phyloP scores from a whole-genome alignment of 1,139 yeast species.

The Kluyveromyces sp. region DNA sequence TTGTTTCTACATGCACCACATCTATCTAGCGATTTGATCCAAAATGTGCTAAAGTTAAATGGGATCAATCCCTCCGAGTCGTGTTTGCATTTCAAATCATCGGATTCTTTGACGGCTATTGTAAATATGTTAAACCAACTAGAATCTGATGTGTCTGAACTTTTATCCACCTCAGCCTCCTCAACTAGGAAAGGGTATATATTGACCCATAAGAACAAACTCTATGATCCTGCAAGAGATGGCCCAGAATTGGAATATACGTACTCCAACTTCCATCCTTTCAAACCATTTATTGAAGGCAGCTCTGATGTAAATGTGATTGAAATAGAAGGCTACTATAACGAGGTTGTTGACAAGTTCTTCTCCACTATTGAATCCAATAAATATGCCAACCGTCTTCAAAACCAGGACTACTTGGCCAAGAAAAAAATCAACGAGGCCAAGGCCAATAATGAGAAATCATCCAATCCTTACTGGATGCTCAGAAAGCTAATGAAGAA shows the following conservation, averaged over 20 bases:
- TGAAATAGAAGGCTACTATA: constrained; percentile 50
- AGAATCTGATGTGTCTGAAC: constrained; percentile 32
- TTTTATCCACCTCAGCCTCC: constrained; percentile 22
- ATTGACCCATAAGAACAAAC: constrained; percentile 52
- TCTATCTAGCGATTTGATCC: constrained; percentile 70
- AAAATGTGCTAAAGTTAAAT: constrained; percentile 41
- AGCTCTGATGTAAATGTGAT: constrained; percentile 32
- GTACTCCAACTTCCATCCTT: constrained; percentile 84
- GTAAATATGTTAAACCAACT: constrained; percentile 44
- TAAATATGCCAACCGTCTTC: constrained; percentile 62
- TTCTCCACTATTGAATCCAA: constrained; percentile 82
- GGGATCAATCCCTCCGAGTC: constrained; percentile 40
- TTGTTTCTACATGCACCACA: constrained; percentile 64
- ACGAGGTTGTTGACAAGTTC: constrained; percentile 71
- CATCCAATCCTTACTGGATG: constrained; percentile 55
- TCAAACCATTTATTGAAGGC: constrained; percentile 46
- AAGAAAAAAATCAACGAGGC: constrained; percentile 69
- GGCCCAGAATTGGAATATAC: constrained; percentile 40
- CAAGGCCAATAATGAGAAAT: constrained; percentile 63
- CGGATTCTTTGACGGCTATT: constrained; percentile 24
- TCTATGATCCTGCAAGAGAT: constrained; percentile 35
- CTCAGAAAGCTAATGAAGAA: constrained; percentile 55
- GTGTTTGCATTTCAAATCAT: constrained; percentile 32
- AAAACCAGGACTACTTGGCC: constrained; percentile 71
- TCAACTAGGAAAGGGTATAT: constrained; percentile 46